Base-by-base conservation (phyloP, 2,329 filamentous ascomycete species). In the Penicillium hesseltinei region DNA sequence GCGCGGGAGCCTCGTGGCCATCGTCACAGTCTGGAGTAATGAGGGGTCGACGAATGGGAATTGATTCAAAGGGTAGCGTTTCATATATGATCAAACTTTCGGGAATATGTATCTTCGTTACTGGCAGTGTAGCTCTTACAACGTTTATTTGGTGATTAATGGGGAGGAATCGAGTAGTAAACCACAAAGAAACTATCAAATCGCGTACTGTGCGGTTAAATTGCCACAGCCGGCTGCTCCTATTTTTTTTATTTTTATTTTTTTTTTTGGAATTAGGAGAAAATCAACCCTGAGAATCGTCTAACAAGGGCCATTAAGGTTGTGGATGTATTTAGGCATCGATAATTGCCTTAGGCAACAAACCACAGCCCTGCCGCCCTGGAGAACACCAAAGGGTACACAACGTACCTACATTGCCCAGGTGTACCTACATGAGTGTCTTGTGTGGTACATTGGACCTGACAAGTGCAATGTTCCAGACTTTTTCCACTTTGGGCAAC, bases 391-490 rank as follows among this genome's bases (percentile, higher is more conserved):
- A 4, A 36, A 2, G n/a, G n/a, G n/a, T n/a, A n/a, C 21, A 21
- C 21, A 15, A 31, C 36, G 45, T 46, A 51, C 56, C 29, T 13
- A 31, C 54, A 31, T 31, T 31, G 11, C 29, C 29, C 29, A 13
- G 29, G 29, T 31, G 29, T 31, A 33, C 31, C 31, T 57, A 42
- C 44, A 27, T 38, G 39, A 38, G 27, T 31, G 17, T 33, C 15
- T 23, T 44, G 5, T 13, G 31, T 33, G 11, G 11, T 46, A 62
- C 61, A 40, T n/a, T 48, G 40, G 42, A 29, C 23, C 40, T 13
- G 21, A 36, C 45, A 47, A 51, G 52, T n/a, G 31, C 47, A 51
- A 60, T 58, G 61, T 62, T 62, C 57, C 48, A 62, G 62, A 54
- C 23, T 50, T 38, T 48, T 33, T 45, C 60, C 36, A 36, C 43